Base-by-base conservation (phyloP, 2,329 filamentous ascomycete genomes). In the Colletotrichum sp. region DNA sequence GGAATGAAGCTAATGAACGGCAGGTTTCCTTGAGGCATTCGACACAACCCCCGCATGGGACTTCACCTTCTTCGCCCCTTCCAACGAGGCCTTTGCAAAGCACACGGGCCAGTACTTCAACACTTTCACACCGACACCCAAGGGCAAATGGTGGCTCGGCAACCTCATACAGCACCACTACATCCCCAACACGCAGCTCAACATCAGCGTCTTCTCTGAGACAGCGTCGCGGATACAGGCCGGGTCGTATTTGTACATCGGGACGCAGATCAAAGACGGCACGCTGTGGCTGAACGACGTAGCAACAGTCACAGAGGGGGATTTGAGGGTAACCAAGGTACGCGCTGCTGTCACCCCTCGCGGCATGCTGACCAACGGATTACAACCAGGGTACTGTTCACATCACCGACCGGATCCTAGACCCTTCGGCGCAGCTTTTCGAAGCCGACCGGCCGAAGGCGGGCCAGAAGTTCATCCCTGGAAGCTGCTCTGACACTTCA, bases 21-120 rank as follows among this genome's bases (percentile, higher is more conserved):
- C 68, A 79, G 82, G 82, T 6, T 84, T 84, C 64, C 12, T 59
- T 8, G 69, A 81, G 55, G 82, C 82, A 8, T 83, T 84, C 65
- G 72, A 79, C 63, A 82, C 81, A 3, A 65, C 69, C 10, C 76
- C 80, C 3, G 78, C 74, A 1, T 83, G 80, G 80, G 78, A 80
- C 21, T 84, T 80, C 60, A 83, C 80, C 28, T 82, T 83, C 71
- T 83, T 83, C 62, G 82, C 81, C 4, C 81, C 81, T 5, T 81
- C 79, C 3, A 79, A 83, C 44, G 77, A 78, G 5, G 82, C 82
- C 12, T 83, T 84, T 63, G 28, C 16, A 6, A 78, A 79, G 18
- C 77, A 81, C 34, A 83, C 81, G 0, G 80, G 81, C 2, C 49
- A 79, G 39, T 83, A 83, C 70, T 82, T 79, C 49, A 75, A 77